Conservation (phyloP, 2,329 filamentous ascomycete species). For the Lasiodiplodia sp. region DNA sequence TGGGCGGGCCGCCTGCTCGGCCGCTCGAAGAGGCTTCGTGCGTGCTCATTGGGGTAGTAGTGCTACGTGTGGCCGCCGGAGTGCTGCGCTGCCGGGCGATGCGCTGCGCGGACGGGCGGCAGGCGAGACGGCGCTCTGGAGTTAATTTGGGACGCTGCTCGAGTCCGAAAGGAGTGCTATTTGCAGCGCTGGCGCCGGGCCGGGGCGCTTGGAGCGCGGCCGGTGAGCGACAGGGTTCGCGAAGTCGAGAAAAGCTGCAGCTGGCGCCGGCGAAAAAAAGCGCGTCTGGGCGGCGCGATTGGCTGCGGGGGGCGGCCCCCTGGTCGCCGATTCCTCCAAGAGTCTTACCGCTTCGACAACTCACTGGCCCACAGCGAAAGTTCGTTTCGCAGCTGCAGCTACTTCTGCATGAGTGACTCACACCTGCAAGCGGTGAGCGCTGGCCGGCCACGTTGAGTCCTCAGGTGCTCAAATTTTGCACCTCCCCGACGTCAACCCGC, state of each 20-base stretch:
- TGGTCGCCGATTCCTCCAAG: slow-evolving; percentile 20
- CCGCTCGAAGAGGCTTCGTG: slow-evolving; percentile 1
- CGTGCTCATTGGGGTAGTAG: slow-evolving; percentile 13
- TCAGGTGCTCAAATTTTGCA: slow-evolving; percentile 3
- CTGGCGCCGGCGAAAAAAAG: slow-evolving; percentile 20
- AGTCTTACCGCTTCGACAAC: slow-evolving; percentile 28
- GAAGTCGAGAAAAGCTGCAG: slow-evolving; percentile 14
- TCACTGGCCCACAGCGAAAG: slow-evolving; percentile 29
- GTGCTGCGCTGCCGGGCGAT: slow-evolving; percentile 23
- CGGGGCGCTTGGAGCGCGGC: slow-evolving; percentile 16
- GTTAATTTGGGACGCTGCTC: slow-evolving; percentile 14
- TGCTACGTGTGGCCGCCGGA: slow-evolving; percentile 24
- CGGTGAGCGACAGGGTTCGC: slow-evolving; percentile 6
- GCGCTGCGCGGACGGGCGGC: slow-evolving; percentile 15
- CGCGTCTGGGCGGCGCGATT: slow-evolving; percentile 21
- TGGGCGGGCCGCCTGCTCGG: neutral
- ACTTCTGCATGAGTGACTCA: slow-evolving; percentile 29
- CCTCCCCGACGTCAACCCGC: slow-evolving; percentile 12
- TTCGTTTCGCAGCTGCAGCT: slow-evolving; percentile 28
- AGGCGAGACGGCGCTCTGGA: slow-evolving; percentile 8
- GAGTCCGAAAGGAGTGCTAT: slow-evolving; percentile 10
- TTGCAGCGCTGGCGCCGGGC: slow-evolving; percentile 18
- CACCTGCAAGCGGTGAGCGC: slow-evolving; percentile 23
- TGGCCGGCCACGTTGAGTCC: slow-evolving; percentile 24
- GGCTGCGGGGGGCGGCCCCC: neutral